phyloP scores from a whole-genome alignment of 768 basidiomycete genomes.

The Amanita exitialis region DNA sequence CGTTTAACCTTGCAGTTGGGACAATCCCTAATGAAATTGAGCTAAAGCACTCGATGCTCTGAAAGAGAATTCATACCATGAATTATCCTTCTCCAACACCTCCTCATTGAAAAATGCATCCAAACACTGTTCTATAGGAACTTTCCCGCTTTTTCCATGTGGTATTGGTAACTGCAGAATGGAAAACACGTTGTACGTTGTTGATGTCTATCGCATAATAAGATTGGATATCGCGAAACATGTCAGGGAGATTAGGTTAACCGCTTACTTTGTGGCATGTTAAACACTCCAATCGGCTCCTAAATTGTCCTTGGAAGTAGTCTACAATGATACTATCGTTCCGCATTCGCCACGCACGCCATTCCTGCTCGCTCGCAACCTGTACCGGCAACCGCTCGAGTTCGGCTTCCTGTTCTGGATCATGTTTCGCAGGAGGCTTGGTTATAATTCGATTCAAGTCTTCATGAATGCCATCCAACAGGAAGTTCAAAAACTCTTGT shows the following conservation, averaged over 20 bases:
- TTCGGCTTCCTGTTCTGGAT: constrained; percentile 78
- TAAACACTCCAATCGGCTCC: constrained; percentile 80
- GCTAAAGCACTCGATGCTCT: background rate
- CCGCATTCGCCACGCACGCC: constrained; percentile 80
- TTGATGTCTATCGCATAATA: constrained; percentile 66
- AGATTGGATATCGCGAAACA: background rate
- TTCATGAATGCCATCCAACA: constrained; percentile 88
- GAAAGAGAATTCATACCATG: constrained; percentile 52
- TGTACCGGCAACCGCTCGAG: constrained; percentile 81
- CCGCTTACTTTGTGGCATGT: constrained; percentile 74
- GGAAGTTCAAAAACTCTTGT: constrained; percentile 91
- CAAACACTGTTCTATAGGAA: constrained; percentile 72
- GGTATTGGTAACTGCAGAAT: constrained; percentile 90
- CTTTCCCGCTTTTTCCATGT: constrained; percentile 43
- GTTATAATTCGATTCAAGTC: constrained; percentile 75
- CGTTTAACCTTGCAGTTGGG: constrained; percentile 88
- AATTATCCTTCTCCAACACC: constrained; percentile 85
- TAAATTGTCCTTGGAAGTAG: constrained; percentile 95
- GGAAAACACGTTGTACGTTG: constrained; percentile 95
- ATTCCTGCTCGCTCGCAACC: constrained; percentile 87
- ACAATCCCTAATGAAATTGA: constrained; percentile 63
- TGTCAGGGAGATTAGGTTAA: background rate
- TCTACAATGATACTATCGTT: constrained; percentile 95
- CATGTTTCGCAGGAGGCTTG: constrained; percentile 54
- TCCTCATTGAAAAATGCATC: constrained; percentile 88